These are phyloP conservation scores for Triticum monococcum DNA, from an alignment of 176 grass and related monocot species.

Conservation along the genomic window DNA sequence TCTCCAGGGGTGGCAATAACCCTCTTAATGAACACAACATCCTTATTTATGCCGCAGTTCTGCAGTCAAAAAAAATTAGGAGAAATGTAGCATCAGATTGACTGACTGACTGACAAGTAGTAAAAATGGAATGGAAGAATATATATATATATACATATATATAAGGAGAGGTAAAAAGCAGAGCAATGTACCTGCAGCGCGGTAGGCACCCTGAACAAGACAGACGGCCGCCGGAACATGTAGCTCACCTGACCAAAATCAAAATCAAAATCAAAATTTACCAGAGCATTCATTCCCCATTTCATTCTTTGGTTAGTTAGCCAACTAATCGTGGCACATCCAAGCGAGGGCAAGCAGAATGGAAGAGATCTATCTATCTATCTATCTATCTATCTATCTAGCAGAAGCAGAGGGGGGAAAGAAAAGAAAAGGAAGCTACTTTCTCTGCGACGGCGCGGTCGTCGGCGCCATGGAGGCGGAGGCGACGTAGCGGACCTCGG, in stretches of 20 bases:
- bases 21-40: conserved; percentile 51
- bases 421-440: no score
- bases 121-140: background rate
- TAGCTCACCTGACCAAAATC: conserved; percentile 26
- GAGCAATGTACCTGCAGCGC: background rate
- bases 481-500: no score
- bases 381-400: no score
- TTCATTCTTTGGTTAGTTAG: no score
- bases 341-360: background rate
- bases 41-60: conserved; percentile 42
- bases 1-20: conserved; percentile 33
- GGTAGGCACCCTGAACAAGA: conserved; percentile 26
- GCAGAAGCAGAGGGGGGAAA: no score
- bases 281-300: background rate
- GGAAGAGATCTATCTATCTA: no score
- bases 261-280: background rate
- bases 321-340: background rate
- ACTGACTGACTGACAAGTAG: no score
- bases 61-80: background rate
- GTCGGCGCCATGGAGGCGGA: no score
- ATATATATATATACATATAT: no score
- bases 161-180: no score
- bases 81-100: background rate
- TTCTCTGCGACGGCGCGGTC: no score
- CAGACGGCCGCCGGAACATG: conserved; percentile 38